Percentiles rank a stretch among this genome's conserved stretches.
Evolutionary conservation across 768 basidiomycete species (phyloP).

Genomic region (Agrocybe pediades): DNA sequence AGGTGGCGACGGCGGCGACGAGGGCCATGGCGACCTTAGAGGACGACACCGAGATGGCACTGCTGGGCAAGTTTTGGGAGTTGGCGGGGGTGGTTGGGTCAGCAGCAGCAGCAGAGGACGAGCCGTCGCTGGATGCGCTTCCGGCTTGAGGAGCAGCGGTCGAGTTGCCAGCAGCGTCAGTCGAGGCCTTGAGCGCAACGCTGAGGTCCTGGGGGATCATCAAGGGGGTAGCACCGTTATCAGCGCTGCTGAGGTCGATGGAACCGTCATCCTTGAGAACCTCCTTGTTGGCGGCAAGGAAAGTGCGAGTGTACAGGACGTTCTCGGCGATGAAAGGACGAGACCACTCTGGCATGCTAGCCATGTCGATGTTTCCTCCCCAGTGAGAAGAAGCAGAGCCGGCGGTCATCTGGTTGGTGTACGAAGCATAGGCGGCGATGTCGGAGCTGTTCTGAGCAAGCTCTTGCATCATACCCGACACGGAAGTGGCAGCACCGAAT

Average conservation of each 20-base stretch:
- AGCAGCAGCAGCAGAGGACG: slow-evolving; percentile 29
- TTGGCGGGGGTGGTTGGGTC: slow-evolving; percentile 26
- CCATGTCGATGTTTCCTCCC: slow-evolving; percentile 66
- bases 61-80: slow-evolving; percentile 31
- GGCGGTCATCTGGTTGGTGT: slow-evolving; percentile 49
- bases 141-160: background rate
- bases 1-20: slow-evolving; percentile 44
- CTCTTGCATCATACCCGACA: slow-evolving; percentile 53
- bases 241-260: slow-evolving; percentile 47
- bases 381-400: slow-evolving; percentile 50
- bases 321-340: slow-evolving; percentile 55
- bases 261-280: slow-evolving; percentile 49
- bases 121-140: slow-evolving; percentile 11
- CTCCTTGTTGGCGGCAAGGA: slow-evolving; percentile 52
- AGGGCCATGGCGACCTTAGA: slow-evolving; percentile 51
- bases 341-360: slow-evolving; percentile 54
- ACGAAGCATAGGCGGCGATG: slow-evolving; percentile 56
- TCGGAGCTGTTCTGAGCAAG: slow-evolving; percentile 52
- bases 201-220: slow-evolving; percentile 64
- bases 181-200: slow-evolving; percentile 41
- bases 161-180: slow-evolving; percentile 19
- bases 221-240: slow-evolving; percentile 44
- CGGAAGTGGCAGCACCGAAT: slow-evolving; percentile 44
- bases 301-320: slow-evolving; percentile 50
- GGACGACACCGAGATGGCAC: slow-evolving; percentile 48